Conservation (phyloP, 176 grass and related monocot species). For the Aegilops umbellulata region DNA sequence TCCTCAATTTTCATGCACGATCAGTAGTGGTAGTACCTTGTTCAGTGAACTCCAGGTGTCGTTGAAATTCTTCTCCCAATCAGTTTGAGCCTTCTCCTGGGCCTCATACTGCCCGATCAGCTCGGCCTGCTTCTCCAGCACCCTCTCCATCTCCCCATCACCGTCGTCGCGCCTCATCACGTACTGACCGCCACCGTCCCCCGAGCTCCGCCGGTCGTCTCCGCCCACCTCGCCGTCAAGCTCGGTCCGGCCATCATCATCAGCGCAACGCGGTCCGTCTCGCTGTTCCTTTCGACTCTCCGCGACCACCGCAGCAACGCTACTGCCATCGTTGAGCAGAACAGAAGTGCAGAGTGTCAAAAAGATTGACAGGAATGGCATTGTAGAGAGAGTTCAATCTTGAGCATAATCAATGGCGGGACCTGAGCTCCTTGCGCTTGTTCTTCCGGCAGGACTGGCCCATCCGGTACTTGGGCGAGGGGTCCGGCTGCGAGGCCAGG, state of each 20-base stretch:
- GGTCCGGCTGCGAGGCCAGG: slow-evolving; percentile 28
- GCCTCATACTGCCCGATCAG: slow-evolving; percentile 72
- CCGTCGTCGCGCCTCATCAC: slow-evolving; percentile 40
- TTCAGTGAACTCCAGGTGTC: slow-evolving; percentile 18
- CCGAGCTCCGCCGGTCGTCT: slow-evolving; percentile 32
- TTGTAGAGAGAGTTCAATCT: not conserved
- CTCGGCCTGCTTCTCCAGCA: slow-evolving; percentile 82
- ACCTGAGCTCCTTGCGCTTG: slow-evolving; percentile 63
- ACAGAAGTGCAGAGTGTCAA: not conserved
- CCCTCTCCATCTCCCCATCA: slow-evolving; percentile 72
- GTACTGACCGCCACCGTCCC: slow-evolving; percentile 23
- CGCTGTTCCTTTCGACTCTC: slow-evolving; percentile 11
- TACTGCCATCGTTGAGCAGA: slow-evolving; percentile 27
- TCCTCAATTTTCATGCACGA: too few species aligned
- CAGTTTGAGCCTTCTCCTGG: slow-evolving; percentile 75
- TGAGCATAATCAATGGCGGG: not conserved
- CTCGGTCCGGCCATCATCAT: slow-evolving; percentile 5
- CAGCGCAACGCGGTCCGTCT: slow-evolving; percentile 15
- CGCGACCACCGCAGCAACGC: not conserved
- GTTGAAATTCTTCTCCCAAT: slow-evolving; percentile 85
- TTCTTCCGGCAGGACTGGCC: slow-evolving; percentile 92
- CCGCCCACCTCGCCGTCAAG: slow-evolving; percentile 44
- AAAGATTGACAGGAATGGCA: not conserved
- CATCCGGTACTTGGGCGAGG: slow-evolving; percentile 79
- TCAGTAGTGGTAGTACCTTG: slow-evolving; percentile 31